Evolutionary conservation across 2,329 filamentous ascomycete genomes (phyloP).

Genomic region (Aureobasidium sp.): DNA sequence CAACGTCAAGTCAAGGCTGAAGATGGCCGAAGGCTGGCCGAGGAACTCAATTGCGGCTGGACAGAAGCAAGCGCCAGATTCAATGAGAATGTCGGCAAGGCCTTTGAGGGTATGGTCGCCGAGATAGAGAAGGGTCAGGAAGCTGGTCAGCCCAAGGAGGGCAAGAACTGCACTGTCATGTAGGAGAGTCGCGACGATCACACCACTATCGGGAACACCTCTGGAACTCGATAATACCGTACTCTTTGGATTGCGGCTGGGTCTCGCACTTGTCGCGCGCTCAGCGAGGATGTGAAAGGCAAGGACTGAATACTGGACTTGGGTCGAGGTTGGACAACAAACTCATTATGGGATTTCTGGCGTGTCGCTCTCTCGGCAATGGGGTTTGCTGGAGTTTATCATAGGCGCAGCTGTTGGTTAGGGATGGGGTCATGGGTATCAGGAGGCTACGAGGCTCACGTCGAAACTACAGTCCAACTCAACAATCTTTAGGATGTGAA

Average conservation of each 20-base stretch:
- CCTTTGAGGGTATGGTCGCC: conserved; percentile 87
- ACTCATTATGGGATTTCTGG: neutral
- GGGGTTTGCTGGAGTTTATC: neutral
- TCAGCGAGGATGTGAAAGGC: neutral
- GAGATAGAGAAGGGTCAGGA: conserved; percentile 85
- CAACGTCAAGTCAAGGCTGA: conserved; percentile 84
- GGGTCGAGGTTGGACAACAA: neutral
- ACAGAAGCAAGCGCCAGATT: conserved; percentile 91
- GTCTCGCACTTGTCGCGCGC: neutral
- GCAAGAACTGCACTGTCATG: conserved; percentile 81
- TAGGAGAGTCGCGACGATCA: conserved; percentile 35
- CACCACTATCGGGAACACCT: neutral
- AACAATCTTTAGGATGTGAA: neutral
- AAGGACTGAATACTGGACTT: neutral
- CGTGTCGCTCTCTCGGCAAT: neutral
- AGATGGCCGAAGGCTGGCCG: conserved; percentile 74
- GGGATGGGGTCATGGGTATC: neutral
- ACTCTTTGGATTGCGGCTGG: neutral
- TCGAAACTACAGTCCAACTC: neutral
- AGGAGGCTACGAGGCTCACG: neutral
- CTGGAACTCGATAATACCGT: neutral
- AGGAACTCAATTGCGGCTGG: conserved; percentile 86
- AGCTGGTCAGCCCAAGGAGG: conserved; percentile 76
- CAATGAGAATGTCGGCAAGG: conserved; percentile 86
- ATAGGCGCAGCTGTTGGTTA: neutral